These are phyloP conservation scores for Rhodamnia argentea DNA, from an alignment of 345 rosid genomes.

Conservation along the genomic window DNA sequence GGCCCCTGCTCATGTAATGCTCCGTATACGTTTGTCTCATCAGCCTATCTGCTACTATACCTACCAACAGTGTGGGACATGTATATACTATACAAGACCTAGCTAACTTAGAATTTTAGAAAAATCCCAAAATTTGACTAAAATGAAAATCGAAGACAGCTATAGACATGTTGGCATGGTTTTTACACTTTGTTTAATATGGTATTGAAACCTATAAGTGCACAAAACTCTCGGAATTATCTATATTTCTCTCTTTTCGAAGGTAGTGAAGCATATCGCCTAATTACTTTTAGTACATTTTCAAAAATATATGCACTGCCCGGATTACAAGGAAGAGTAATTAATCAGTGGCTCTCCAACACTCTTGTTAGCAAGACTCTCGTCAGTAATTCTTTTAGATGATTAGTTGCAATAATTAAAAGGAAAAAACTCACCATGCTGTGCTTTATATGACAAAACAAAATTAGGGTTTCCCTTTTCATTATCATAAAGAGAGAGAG, in stretches of 20 bases:
- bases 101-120: neutral
- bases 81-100: neutral
- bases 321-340: neutral
- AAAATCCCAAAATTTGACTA: neutral
- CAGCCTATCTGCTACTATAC: neutral
- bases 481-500: neutral
- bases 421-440: neutral
- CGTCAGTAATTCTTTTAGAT: neutral
- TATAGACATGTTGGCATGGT: neutral
- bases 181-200: neutral
- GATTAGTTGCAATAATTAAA: no score
- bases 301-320: neutral
- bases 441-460: neutral
- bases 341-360: neutral
- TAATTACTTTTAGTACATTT: neutral
- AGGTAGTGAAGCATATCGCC: neutral
- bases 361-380: neutral
- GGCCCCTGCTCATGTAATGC: neutral
- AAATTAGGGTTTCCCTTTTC: neutral
- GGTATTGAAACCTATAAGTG: neutral
- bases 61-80: neutral
- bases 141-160: neutral
- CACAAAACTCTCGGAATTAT: neutral
- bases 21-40: neutral
- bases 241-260: neutral